Evolutionary conservation across 345 rosid genomes (phyloP).

Genomic region (Euphorbia peplus): DNA sequence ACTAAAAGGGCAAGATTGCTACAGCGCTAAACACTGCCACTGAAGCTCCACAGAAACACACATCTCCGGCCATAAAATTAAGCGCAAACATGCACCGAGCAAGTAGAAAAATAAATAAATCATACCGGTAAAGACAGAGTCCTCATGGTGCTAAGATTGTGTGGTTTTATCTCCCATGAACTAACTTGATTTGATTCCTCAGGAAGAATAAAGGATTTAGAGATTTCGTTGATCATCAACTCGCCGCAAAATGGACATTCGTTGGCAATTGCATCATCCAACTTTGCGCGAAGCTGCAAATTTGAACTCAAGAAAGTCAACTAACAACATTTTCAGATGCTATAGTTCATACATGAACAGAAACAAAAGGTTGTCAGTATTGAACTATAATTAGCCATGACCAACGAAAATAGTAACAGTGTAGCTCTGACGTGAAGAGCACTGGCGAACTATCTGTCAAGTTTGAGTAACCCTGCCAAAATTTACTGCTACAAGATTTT

Average conservation of each 20-base stretch:
- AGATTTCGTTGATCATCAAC: slow-evolving; percentile 81
- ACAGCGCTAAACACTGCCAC: background rate
- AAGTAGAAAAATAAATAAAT: slow-evolving; percentile 13
- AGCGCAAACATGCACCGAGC: background rate
- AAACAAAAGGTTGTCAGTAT: too few species aligned
- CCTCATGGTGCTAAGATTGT: slow-evolving; percentile 54
- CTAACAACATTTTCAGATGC: background rate
- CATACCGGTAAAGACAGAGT: slow-evolving; percentile 51
- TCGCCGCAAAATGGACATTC: slow-evolving; percentile 98
- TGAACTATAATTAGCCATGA: too few species aligned
- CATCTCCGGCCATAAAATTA: background rate
- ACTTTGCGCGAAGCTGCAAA: slow-evolving; percentile 78
- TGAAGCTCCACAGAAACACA: background rate
- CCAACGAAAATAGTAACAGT: too few species aligned
- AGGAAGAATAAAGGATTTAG: slow-evolving; percentile 59
- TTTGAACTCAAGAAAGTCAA: slow-evolving; percentile 13
- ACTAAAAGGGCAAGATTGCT: background rate
- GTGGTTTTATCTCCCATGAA: slow-evolving; percentile 87
- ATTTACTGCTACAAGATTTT: background rate
- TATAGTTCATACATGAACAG: too few species aligned
- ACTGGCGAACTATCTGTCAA: background rate
- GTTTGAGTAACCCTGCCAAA: background rate
- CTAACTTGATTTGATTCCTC: slow-evolving; percentile 64
- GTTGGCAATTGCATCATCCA: slow-evolving; percentile 91
- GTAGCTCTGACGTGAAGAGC: too few species aligned